Percentiles rank a stretch among this genome's conserved stretches.
phyloP scores from a whole-genome alignment of 75 land plant genomes.

The Pseudotsuga menziesii region DNA sequence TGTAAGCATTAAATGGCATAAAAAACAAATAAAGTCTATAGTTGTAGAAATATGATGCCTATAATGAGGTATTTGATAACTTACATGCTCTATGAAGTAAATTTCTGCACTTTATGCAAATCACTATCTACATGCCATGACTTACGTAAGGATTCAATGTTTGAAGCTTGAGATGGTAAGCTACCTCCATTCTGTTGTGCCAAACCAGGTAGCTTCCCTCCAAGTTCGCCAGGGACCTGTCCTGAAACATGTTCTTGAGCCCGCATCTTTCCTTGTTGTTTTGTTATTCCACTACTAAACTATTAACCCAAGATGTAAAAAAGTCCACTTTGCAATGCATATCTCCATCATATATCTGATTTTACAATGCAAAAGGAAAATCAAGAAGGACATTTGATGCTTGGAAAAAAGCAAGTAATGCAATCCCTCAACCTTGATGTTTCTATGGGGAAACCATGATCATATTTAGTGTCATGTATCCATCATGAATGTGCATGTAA shows the following conservation, averaged over 20 bases:
- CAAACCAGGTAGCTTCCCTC: slow-evolving; percentile 9
- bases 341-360: not conserved
- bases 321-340: not conserved
- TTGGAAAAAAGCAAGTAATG: not conserved
- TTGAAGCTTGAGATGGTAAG: too few species aligned
- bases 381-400: not conserved
- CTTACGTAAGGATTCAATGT: too few species aligned
- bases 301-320: not conserved
- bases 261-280: slow-evolving; percentile 12
- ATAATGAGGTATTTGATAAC: too few species aligned
- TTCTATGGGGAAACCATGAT: not conserved
- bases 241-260: slow-evolving; percentile 22
- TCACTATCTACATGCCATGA: too few species aligned
- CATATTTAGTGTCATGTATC: not conserved
- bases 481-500: not conserved
- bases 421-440: not conserved
- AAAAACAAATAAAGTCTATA: not conserved
- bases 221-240: slow-evolving; percentile 15
- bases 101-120: too few species aligned
- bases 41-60: not conserved
- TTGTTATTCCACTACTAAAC: not conserved
- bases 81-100: too few species aligned
- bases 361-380: not conserved
- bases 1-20: not conserved
- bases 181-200: slow-evolving; percentile 14